Evolutionary conservation across 2,329 filamentous ascomycete genomes (phyloP).

Genomic region (Trichophyton mentagrophytes): DNA sequence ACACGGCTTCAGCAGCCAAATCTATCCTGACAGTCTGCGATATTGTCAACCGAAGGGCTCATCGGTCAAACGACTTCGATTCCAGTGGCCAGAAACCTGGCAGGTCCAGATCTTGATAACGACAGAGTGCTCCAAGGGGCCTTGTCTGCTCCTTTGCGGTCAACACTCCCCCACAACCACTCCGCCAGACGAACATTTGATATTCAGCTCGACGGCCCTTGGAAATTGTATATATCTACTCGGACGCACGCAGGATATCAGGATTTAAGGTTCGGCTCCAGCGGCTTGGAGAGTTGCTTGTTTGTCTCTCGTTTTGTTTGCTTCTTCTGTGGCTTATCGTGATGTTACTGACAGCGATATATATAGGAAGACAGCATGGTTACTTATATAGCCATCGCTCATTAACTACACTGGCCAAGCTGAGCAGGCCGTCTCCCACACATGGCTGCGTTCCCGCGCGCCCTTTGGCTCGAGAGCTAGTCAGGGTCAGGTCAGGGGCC

Average conservation of each 20-base stretch:
- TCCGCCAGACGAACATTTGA: too few relatives aligned
- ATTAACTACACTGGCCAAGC: background rate
- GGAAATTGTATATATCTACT: background rate
- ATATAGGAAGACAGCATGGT: background rate
- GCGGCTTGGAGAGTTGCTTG: background rate
- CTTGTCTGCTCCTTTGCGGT: too few relatives aligned
- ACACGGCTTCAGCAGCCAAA: too few relatives aligned
- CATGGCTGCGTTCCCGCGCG: background rate
- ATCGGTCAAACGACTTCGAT: too few relatives aligned
- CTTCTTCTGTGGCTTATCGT: background rate
- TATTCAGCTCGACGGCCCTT: background rate
- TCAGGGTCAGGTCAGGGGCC: background rate
- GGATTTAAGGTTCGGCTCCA: background rate
- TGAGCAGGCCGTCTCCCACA: background rate
- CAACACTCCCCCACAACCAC: too few relatives aligned
- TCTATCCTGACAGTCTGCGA: too few relatives aligned
- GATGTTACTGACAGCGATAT: background rate
- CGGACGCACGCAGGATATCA: background rate
- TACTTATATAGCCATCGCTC: background rate
- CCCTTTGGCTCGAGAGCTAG: background rate
- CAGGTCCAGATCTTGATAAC: too few relatives aligned
- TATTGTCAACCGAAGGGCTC: too few relatives aligned
- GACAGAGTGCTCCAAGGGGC: too few relatives aligned
- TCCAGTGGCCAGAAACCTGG: too few relatives aligned
- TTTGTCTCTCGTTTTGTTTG: background rate